These are phyloP conservation scores for Chlorella ohadii DNA, from an alignment of 139 green algal species.

Conservation along the genomic window DNA sequence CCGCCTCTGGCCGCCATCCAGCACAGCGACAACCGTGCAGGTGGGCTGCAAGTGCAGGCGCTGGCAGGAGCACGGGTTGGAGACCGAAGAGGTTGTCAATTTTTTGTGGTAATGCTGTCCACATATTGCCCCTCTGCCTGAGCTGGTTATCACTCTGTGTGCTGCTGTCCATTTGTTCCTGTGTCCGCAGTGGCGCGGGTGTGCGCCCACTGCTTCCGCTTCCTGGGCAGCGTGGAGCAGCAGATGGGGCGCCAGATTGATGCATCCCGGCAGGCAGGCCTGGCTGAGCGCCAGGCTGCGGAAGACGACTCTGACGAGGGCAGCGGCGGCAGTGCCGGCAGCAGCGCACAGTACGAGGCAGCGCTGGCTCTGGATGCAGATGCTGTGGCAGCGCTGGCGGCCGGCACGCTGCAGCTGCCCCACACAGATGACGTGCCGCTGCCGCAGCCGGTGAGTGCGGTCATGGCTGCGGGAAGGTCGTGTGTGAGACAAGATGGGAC, in stretches of 20 bases:
- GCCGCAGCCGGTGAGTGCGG: background rate
- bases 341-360: background rate
- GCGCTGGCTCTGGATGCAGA: background rate
- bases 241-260: constrained; percentile 44
- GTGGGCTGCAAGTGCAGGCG: background rate
- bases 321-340: background rate
- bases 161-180: background rate
- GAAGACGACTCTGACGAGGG: background rate
- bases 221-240: constrained; percentile 61
- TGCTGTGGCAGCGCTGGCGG: background rate
- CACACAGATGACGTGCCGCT: background rate
- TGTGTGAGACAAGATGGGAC: too few relatives aligned
- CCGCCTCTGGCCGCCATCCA: constrained; percentile 58
- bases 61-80: too few relatives aligned
- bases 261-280: background rate
- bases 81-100: too few relatives aligned
- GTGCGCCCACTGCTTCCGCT: constrained; percentile 64
- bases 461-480: too few relatives aligned
- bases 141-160: background rate
- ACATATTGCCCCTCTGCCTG: too few relatives aligned
- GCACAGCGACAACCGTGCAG: constrained; percentile 50
- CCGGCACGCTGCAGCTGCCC: background rate
- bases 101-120: too few relatives aligned
- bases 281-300: background rate
- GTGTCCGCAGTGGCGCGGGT: constrained; percentile 34